These are phyloP conservation scores for Metarhizium album DNA, from an alignment of 2,329 filamentous ascomycete species.

Conservation along the genomic window DNA sequence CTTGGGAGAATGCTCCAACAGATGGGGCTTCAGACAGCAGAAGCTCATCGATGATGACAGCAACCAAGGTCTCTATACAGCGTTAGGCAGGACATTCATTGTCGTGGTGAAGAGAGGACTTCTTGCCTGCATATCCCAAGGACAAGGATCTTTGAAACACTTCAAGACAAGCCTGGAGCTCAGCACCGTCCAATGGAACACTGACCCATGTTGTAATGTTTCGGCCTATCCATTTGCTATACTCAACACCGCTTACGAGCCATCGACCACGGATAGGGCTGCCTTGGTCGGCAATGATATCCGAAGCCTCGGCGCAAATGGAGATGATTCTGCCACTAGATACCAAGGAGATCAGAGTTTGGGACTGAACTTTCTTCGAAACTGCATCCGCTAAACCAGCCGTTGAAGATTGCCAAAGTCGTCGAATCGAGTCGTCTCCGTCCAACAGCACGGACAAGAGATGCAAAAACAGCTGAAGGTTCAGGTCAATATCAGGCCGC, in stretches of 20 bases:
- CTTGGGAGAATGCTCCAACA: slow-evolving; percentile 15
- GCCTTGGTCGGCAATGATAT: slow-evolving; percentile 29
- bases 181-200: slow-evolving; percentile 21
- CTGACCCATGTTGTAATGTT: slow-evolving; percentile 43
- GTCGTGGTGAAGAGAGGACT: not conserved
- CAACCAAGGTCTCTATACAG: slow-evolving; percentile 30
- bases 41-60: slow-evolving; percentile 23
- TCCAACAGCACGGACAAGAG: slow-evolving; percentile 32
- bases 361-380: slow-evolving; percentile 21
- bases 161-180: slow-evolving; percentile 32
- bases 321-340: slow-evolving; percentile 40
- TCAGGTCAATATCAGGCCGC: slow-evolving; percentile 30
- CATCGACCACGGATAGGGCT: slow-evolving; percentile 31
- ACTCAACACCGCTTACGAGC: slow-evolving; percentile 54
- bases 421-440: slow-evolving; percentile 23
- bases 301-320: slow-evolving; percentile 43
- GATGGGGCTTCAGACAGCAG: slow-evolving; percentile 20
- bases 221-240: slow-evolving; percentile 59
- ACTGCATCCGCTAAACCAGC: slow-evolving; percentile 11
- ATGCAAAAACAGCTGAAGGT: slow-evolving; percentile 32
- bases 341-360: slow-evolving; percentile 31
- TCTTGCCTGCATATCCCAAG: slow-evolving; percentile 60
- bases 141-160: slow-evolving; percentile 51
- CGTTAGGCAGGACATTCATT: slow-evolving; percentile 9
- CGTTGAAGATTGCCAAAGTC: slow-evolving; percentile 28